Conservation (phyloP, 805 yeast genomes). For the Candida manassasensis region DNA sequence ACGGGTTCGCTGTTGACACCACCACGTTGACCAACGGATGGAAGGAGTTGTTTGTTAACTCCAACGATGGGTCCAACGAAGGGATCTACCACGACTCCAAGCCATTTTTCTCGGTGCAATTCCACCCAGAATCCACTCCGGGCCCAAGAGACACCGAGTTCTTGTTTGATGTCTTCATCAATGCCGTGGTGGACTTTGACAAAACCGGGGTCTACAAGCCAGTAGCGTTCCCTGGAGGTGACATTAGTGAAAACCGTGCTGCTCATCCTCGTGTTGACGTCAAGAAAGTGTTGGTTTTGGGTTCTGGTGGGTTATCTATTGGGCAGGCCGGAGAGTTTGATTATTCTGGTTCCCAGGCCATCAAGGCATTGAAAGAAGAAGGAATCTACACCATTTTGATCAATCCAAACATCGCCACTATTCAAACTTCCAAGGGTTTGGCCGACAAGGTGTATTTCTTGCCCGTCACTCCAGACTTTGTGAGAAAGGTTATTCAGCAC, state of each 20-base stretch:
- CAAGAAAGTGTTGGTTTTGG: slow-evolving; percentile 89
- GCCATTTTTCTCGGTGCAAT: slow-evolving; percentile 96
- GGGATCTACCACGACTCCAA: slow-evolving; percentile 88
- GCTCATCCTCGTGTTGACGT: slow-evolving; percentile 76
- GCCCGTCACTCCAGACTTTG: slow-evolving; percentile 97
- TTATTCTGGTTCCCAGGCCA: slow-evolving; percentile 98
- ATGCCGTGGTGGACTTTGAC: slow-evolving; percentile 68
- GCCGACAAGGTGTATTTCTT: slow-evolving; percentile 97
- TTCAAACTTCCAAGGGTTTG: slow-evolving; percentile 94
- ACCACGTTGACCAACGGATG: slow-evolving; percentile 71
- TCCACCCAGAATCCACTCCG: slow-evolving; percentile 98
- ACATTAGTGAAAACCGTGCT: slow-evolving; percentile 63
- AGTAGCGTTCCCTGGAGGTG: slow-evolving; percentile 90
- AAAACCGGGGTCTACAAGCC: slow-evolving; percentile 57
- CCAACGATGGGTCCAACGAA: slow-evolving; percentile 96
- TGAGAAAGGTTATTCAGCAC: slow-evolving; percentile 87
- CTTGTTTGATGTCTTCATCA: slow-evolving; percentile 87
- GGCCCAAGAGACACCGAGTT: slow-evolving; percentile 99
- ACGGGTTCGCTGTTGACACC: slow-evolving; percentile 95
- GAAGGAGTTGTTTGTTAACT: slow-evolving; percentile 92
- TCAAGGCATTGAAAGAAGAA: slow-evolving; percentile 96
- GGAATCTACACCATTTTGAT: slow-evolving; percentile 94
- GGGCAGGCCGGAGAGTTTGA: slow-evolving; percentile 99
- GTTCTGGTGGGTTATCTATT: slow-evolving; percentile 97
- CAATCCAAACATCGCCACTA: slow-evolving; percentile 97